These are phyloP conservation scores for Fusarium oxysporum DNA, from an alignment of 2,329 filamentous ascomycete genomes.

Conservation along the genomic window DNA sequence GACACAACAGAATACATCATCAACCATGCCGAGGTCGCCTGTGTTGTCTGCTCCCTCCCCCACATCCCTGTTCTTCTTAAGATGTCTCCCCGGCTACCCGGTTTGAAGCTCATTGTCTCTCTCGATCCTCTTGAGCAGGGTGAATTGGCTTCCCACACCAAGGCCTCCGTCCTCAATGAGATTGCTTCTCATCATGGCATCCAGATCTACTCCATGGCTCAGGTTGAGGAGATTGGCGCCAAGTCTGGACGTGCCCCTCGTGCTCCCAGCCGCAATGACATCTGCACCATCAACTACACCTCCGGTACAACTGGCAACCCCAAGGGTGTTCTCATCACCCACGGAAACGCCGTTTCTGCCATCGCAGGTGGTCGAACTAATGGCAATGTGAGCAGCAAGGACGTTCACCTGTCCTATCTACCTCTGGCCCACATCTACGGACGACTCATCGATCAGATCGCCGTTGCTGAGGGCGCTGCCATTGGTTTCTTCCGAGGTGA, in stretches of 20 bases:
- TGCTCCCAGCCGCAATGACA: constrained; percentile 78
- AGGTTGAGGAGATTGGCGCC: constrained; percentile 85
- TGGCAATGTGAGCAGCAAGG: constrained; percentile 61
- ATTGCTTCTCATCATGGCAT: constrained; percentile 81
- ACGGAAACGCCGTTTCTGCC: constrained; percentile 82
- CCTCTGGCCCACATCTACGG: constrained; percentile 96
- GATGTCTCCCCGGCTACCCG: constrained; percentile 79
- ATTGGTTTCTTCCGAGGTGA: constrained; percentile 97
- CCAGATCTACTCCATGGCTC: constrained; percentile 79
- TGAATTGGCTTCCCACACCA: constrained; percentile 81
- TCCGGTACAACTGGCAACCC: constrained; percentile 86
- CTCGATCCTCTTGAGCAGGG: constrained; percentile 85
- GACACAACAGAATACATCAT: constrained; percentile 96
- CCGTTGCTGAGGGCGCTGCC: constrained; percentile 76
- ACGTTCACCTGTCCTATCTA: constrained; percentile 85
- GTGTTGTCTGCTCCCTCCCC: constrained; percentile 81
- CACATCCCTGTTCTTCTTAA: constrained; percentile 87
- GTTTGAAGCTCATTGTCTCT: constrained; percentile 87
- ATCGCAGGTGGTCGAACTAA: constrained; percentile 70
- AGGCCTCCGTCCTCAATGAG: constrained; percentile 79
- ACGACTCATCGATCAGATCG: constrained; percentile 81
- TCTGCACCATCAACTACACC: constrained; percentile 92
- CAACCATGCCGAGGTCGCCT: constrained; percentile 83
- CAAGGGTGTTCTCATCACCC: constrained; percentile 86
- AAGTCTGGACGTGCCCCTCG: constrained; percentile 76